Base-by-base conservation (phyloP, 2,329 filamentous ascomycete species). In the Phyllosticta citriasiana region DNA sequence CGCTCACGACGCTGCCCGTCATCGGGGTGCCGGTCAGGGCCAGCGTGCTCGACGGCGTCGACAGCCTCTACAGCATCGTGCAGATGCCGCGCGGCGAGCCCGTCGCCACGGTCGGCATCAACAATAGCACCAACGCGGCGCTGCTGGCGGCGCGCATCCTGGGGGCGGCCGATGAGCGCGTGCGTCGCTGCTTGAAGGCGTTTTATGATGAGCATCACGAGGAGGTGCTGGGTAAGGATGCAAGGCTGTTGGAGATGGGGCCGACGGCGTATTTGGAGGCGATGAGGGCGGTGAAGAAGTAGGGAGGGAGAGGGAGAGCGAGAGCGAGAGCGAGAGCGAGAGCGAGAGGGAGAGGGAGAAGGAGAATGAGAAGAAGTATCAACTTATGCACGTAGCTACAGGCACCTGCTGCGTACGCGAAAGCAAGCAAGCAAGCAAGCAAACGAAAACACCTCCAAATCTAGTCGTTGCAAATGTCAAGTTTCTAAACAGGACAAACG, bases 181-280 rank as follows among this genome's bases (percentile, higher is more conserved):
- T 88, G n/a, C 74, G 78, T 57, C 74, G 80, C 62, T 79, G 80
- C 66, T 78, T 89, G 77, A 79, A 79, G 64, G 74, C 78, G 19
- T 91, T 88, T 70, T 82, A 85, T 71, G 74, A 78, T 57, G 78
- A 82, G 7, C 86, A 88, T 76, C 82, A 82, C 70, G 76, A 78
- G 61, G 84, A 87, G 67, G 88, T 90, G 1, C 72, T 83, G 64
- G 79, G 74, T 26, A 89, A 89, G 76, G 86, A 85, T 50, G 74
- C 70, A 24, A 79, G 72, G 67, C 68, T 90, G 64, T 71, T 80
- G 63, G 79, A 82, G 59, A 73, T 81, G 51, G 85, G 85, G 0
- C 83, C 79, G 69, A 74, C 82, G 65, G 75, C 73, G 53, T 87
- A 88, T 70, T 69, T 84, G 40, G 67, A 68, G 62, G 60, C 63